Evolutionary conservation across 345 rosid species (phyloP).

Genomic region (Excoecaria cochinchinensis): DNA sequence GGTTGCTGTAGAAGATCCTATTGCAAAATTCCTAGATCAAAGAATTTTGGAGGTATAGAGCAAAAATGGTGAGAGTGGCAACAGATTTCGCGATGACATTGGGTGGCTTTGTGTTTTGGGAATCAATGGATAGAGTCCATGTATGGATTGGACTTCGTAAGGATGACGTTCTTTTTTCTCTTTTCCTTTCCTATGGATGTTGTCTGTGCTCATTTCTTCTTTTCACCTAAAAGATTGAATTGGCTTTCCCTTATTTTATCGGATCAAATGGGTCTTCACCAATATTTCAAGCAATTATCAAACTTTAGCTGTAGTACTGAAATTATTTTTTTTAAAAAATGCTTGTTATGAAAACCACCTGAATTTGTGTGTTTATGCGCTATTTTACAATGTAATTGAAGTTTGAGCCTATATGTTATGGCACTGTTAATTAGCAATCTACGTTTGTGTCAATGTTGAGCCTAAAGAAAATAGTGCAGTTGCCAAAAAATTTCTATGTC

Average conservation of each 20-base stretch:
- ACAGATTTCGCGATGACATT: constrained; percentile 65
- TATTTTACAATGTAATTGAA: neutral
- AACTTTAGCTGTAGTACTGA: neutral
- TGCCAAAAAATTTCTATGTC: too few relatives aligned
- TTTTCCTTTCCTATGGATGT: neutral
- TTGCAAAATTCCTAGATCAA: neutral
- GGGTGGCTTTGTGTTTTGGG: constrained; percentile 79
- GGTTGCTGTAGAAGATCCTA: neutral
- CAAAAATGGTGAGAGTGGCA: constrained; percentile 58
- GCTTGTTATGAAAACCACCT: neutral
- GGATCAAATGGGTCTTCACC: neutral
- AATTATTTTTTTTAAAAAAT: neutral
- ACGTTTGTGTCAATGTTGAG: neutral
- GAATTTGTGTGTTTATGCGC: neutral
- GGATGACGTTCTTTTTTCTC: constrained; percentile 12
- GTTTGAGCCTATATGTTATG: neutral
- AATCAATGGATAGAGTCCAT: constrained; percentile 78
- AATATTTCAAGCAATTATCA: neutral
- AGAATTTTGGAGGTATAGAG: neutral
- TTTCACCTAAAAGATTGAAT: neutral
- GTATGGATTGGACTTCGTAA: constrained; percentile 72
- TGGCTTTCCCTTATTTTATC: neutral
- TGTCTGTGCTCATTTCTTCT: neutral
- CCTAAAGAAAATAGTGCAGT: neutral
- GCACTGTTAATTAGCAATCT: neutral